These are phyloP conservation scores for Kodamaea alishanica DNA, from an alignment of 1,139 yeast genomes.

Conservation along the genomic window DNA sequence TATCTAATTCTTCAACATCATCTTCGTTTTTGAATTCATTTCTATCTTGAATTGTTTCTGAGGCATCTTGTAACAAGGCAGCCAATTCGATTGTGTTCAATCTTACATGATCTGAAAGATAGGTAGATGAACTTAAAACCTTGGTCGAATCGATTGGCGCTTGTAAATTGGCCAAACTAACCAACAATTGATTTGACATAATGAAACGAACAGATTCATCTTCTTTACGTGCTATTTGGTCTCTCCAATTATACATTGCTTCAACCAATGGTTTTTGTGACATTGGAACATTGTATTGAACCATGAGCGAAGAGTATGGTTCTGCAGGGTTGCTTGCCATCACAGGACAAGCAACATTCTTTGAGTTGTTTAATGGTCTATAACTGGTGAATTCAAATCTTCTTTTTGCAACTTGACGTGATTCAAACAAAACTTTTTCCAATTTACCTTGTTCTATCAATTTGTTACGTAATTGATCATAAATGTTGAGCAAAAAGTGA, in stretches of 20 bases:
- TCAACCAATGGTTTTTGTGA: constrained; percentile 56
- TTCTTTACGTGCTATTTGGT: constrained; percentile 59
- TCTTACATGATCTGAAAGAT: constrained; percentile 55
- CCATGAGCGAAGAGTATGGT: constrained; percentile 59
- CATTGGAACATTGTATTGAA: constrained; percentile 62
- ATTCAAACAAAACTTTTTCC: constrained; percentile 65
- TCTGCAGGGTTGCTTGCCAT: constrained; percentile 45
- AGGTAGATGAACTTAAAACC: constrained; percentile 51
- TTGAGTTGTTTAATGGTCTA: constrained; percentile 41
- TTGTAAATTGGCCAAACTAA: constrained; percentile 51
- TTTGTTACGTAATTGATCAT: constrained; percentile 66
- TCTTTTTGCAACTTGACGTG: constrained; percentile 76
- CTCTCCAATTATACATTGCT: constrained; percentile 80
- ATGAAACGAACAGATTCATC: constrained; percentile 86
- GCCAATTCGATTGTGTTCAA: constrained; percentile 57
- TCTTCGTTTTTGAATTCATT: constrained; percentile 8
- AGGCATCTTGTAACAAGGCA: constrained; percentile 42
- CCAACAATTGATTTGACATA: constrained; percentile 78
- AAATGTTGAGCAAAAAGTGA: constrained; percentile 80
- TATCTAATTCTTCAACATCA: constrained; percentile 16
- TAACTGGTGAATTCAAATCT: constrained; percentile 73
- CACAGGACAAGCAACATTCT: constrained; percentile 45
- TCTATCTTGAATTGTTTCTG: constrained; percentile 8
- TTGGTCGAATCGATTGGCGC: constrained; percentile 58
- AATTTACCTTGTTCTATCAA: constrained; percentile 51